Evolutionary conservation across 306 rosid species (phyloP).

Genomic region (Quercus variabilis): DNA sequence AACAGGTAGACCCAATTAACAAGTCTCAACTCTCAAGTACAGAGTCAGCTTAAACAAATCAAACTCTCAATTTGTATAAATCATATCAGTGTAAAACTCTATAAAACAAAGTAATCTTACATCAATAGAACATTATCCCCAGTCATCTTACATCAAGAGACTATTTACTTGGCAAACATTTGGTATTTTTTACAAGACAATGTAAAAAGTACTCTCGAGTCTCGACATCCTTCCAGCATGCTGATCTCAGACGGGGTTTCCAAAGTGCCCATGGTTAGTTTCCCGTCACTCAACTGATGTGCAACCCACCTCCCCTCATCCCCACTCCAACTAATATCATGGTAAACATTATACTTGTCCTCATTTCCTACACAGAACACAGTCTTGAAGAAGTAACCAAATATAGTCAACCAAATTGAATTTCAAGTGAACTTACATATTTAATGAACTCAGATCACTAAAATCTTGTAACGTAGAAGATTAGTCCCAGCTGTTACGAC

Average conservation of each 20-base stretch:
- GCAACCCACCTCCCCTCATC: background rate
- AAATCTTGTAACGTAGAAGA: background rate
- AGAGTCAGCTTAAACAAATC: background rate
- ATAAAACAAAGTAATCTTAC: background rate
- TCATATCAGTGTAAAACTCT: background rate
- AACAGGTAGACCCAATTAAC: background rate
- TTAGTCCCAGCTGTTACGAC: slow-evolving; percentile 80
- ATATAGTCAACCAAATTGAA: background rate
- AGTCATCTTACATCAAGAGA: slow-evolving; percentile 4
- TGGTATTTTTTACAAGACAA: background rate
- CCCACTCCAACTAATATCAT: background rate
- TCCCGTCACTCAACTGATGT: background rate
- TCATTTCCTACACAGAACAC: background rate
- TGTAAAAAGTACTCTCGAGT: background rate
- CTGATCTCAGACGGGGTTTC: background rate
- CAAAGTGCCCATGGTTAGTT: background rate
- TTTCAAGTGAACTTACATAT: background rate
- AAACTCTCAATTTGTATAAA: background rate
- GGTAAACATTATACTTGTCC: background rate
- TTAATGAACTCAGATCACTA: background rate
- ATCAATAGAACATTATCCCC: background rate
- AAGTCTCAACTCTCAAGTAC: background rate
- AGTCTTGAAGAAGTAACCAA: background rate
- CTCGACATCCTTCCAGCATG: background rate
- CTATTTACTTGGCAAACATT: background rate